Conservation (phyloP, 192 early-diverging fungal genomes). For the Coemansia sp. region DNA sequence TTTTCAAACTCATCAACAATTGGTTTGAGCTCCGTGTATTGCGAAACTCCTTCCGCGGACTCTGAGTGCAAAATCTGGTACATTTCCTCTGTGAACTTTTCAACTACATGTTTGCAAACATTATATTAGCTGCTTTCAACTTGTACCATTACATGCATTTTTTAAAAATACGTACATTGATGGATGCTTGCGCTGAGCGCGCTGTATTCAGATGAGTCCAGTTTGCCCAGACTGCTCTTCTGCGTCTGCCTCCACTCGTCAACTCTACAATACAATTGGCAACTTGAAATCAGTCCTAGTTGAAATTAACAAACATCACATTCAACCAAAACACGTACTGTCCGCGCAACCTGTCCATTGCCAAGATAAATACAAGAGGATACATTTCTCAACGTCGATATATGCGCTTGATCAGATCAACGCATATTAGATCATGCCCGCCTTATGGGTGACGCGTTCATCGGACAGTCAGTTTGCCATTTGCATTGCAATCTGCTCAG, state of each 20-base stretch:
- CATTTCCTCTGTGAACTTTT: constrained; percentile 22
- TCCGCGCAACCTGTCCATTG: background rate
- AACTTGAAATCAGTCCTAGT: too few relatives aligned
- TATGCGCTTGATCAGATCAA: background rate
- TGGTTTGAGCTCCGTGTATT: background rate
- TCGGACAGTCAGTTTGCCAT: background rate
- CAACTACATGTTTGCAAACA: constrained; percentile 30
- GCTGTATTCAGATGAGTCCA: background rate
- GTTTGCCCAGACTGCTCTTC: background rate
- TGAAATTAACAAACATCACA: too few relatives aligned
- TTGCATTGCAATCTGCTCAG: background rate
- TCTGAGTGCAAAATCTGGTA: constrained; percentile 2
- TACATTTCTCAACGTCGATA: background rate
- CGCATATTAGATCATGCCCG: constrained; percentile 4
- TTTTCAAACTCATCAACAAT: constrained; percentile 25
- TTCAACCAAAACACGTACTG: background rate
- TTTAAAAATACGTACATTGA: too few relatives aligned
- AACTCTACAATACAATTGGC: background rate
- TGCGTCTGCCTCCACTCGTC: constrained; percentile 1
- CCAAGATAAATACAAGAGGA: background rate
- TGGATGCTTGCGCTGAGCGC: background rate
- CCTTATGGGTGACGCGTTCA: constrained; percentile 30
- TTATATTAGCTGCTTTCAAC: too few relatives aligned
- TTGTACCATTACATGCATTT: too few relatives aligned
- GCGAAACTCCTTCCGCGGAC: background rate